Conservation (phyloP, 1,139 yeast species). For the Geotrichum europaeum region DNA sequence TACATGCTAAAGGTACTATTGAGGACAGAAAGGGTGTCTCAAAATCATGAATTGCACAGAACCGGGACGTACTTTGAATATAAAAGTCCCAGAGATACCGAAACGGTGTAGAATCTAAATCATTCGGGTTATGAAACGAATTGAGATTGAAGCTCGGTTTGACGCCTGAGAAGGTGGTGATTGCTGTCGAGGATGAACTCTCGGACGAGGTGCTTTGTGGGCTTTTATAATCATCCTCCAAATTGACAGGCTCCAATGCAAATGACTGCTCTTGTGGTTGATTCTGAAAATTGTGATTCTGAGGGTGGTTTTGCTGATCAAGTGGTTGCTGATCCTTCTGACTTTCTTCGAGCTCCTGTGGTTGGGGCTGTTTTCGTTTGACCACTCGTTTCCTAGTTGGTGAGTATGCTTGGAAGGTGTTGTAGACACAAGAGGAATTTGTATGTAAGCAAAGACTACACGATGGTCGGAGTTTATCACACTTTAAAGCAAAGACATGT, state of each 20-base stretch:
- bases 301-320: too few relatives aligned
- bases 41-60: conserved; percentile 19
- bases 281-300: too few relatives aligned
- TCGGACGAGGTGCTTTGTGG: too few relatives aligned
- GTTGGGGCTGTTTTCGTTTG: background rate
- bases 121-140: background rate
- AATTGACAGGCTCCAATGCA: too few relatives aligned
- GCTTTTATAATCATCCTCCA: too few relatives aligned
- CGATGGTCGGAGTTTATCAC: conserved; percentile 14
- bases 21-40: conserved; percentile 18
- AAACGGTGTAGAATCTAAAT: background rate
- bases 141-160: background rate
- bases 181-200: background rate
- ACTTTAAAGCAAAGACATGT: background rate
- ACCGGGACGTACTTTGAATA: conserved; percentile 16
- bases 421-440: conserved; percentile 11
- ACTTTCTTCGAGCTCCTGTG: background rate
- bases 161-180: background rate
- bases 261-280: background rate
- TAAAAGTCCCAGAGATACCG: conserved; percentile 17
- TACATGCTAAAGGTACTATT: conserved; percentile 18
- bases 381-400: conserved; percentile 6
- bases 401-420: conserved; percentile 15
- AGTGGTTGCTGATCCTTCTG: too few relatives aligned
- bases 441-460: conserved; percentile 15